phyloP scores from a whole-genome alignment of 768 basidiomycete genomes.

The Suillus subaureus region DNA sequence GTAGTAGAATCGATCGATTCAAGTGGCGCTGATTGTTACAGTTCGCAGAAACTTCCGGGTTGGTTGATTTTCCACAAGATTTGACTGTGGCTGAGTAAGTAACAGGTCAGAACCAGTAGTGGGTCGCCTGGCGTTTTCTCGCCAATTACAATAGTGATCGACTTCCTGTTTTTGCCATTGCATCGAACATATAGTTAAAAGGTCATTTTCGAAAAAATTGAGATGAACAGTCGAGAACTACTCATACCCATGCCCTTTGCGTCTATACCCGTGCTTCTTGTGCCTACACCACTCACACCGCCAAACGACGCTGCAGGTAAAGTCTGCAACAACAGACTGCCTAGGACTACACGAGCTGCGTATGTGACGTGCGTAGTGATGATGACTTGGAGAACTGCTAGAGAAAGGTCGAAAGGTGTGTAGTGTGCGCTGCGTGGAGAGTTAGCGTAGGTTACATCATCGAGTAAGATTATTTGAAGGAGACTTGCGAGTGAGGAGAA shows the following conservation, averaged over 20 bases:
- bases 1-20: no score
- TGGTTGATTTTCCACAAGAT: no score
- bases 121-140: no score
- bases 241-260: slow-evolving; percentile 3
- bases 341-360: slow-evolving; percentile 80
- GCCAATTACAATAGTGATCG: slow-evolving; percentile 20
- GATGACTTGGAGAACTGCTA: slow-evolving; percentile 76
- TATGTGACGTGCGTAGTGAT: slow-evolving; percentile 86
- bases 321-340: slow-evolving; percentile 87
- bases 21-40: no score
- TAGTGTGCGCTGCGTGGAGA: slow-evolving; percentile 49
- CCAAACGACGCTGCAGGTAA: slow-evolving; percentile 50
- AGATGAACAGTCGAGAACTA: no score
- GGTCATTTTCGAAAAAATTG: no score
- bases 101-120: no score
- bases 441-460: background rate
- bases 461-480: background rate
- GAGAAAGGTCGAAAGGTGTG: slow-evolving; percentile 73
- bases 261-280: background rate
- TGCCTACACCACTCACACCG: background rate
- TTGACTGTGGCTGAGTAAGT: no score
- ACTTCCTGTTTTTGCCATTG: no score
- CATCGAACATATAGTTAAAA: no score
- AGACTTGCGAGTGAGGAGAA: background rate
- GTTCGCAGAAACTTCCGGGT: no score